These are phyloP conservation scores for Rosa persica DNA, from an alignment of 306 rosid species.

Conservation along the genomic window DNA sequence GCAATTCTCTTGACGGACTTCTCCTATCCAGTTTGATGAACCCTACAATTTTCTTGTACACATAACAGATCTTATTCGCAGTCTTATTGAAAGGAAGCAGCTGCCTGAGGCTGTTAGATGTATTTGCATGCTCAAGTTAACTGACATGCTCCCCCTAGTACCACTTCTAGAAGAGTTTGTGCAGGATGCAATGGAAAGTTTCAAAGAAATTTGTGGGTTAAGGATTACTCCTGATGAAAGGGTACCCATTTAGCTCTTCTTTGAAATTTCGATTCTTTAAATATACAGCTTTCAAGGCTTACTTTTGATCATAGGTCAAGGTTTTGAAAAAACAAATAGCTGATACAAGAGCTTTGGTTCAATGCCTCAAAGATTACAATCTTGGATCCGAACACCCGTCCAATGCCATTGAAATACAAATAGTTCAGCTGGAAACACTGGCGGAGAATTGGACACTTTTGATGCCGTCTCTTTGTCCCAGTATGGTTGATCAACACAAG, in stretches of 20 bases:
- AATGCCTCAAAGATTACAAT: conserved; percentile 44
- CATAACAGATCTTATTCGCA: conserved; percentile 42
- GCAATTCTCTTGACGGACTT: not conserved
- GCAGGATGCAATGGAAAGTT: not conserved
- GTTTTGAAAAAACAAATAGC: conserved; percentile 30
- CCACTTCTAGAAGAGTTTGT: conserved; percentile 32
- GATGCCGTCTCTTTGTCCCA: not conserved
- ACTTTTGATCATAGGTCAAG: conserved; percentile 31
- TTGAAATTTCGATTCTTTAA: not conserved
- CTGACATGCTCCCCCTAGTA: conserved; percentile 35
- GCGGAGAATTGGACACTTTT: conserved; percentile 13
- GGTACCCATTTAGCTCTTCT: conserved; percentile 15
- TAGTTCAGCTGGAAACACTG: conserved; percentile 23
- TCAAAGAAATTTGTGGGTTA: not conserved
- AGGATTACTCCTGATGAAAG: conserved; percentile 3
- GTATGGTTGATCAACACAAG: not conserved
- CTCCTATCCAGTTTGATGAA: not conserved
- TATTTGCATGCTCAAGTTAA: conserved; percentile 45
- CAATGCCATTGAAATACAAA: conserved; percentile 25
- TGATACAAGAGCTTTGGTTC: conserved; percentile 22
- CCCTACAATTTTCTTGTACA: not conserved
- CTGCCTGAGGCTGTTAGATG: conserved; percentile 50
- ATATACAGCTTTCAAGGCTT: not conserved
- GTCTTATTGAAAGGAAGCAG: conserved; percentile 37
- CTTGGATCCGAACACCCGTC: conserved; percentile 30